Base-by-base conservation (phyloP, 345 rosid genomes). In the Camelina hispida region DNA sequence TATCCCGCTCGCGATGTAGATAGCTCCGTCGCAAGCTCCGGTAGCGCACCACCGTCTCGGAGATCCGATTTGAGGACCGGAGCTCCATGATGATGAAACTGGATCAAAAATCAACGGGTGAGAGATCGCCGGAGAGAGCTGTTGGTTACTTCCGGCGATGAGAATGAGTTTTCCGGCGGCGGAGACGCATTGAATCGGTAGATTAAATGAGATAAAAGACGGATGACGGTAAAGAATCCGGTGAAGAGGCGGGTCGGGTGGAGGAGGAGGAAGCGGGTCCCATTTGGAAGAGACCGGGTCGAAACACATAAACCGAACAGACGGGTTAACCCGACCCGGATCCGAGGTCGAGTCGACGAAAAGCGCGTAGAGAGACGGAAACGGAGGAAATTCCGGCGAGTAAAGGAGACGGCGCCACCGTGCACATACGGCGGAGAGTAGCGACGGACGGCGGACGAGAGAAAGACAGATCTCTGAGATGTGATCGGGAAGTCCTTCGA, bases 11-110 rank as follows among this genome's bases (percentile, higher is more conserved):
- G 88, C 88, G 16, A 83, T 18, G 63, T 86, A 88, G 37, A 88
- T 77, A 0, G 35, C 71, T 22, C 79, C 86, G 13, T 51, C 48
- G 9, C 52, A 38, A 13, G 84, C 44, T 37, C 91, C 88, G 1
- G 84, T 47, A 2, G 74, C 86, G 30, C 91, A 85, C 91, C 87
- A 85, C 18, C 89, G 72, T 23, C 87, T 78, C 0, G 87, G 86
- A 47, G 14, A 50, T 7, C 63, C 18, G 9, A 83, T 42, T 16
- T 46, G 66, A 15, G 89, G 89, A 20, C 88, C 86, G 2, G 76
- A 75, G 1, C 20, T 72, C 89, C 88, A 87, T 0, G 17, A 3
- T 5, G 69, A 69, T 0, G 82, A 44, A 22, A 59, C 42, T 3
- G 87, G 85, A 62, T 83, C 65, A 73, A 88, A 88, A 6, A 82